Percentiles rank a stretch among this genome's conserved stretches.
phyloP scores from a whole-genome alignment of 148 eudicot species.

The Rhododendron vialii region DNA sequence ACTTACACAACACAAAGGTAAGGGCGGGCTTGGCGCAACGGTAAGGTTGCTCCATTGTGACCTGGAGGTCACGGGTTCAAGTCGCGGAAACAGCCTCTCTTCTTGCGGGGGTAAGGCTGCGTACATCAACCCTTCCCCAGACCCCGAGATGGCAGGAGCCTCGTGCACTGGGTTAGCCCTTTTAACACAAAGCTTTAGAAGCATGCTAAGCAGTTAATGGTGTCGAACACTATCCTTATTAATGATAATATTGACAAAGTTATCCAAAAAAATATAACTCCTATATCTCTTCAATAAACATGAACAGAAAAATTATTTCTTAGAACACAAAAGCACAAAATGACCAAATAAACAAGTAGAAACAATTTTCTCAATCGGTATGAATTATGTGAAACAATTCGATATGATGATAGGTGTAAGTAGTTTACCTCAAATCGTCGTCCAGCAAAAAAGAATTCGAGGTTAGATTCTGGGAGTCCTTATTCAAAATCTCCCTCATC shows the following conservation, averaged over 20 bases:
- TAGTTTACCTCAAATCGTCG: conserved; percentile 82
- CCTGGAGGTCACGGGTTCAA: no score
- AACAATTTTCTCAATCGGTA: not conserved
- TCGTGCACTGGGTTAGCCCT: no score
- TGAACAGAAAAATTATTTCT: not conserved
- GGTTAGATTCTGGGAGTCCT: conserved; percentile 79
- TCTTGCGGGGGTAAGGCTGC: no score
- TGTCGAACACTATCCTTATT: not conserved
- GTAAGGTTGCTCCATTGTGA: no score
- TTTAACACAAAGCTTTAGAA: no score
- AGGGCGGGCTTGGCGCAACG: no score
- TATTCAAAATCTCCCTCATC: conserved; percentile 90
- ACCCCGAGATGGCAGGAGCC: no score
- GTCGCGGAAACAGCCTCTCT: no score
- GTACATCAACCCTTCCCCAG: no score
- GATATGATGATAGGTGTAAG: not conserved
- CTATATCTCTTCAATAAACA: not conserved
- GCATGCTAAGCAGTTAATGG: not conserved
- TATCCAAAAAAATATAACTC: not conserved
- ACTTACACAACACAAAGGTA: not conserved
- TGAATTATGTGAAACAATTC: not conserved
- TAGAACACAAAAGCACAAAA: not conserved
- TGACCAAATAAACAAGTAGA: not conserved
- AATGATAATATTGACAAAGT: not conserved
- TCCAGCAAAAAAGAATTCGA: conserved; percentile 94